Evolutionary conservation across 352 stramenopile species (phyloP).

Genomic region (Pythium sp.): DNA sequence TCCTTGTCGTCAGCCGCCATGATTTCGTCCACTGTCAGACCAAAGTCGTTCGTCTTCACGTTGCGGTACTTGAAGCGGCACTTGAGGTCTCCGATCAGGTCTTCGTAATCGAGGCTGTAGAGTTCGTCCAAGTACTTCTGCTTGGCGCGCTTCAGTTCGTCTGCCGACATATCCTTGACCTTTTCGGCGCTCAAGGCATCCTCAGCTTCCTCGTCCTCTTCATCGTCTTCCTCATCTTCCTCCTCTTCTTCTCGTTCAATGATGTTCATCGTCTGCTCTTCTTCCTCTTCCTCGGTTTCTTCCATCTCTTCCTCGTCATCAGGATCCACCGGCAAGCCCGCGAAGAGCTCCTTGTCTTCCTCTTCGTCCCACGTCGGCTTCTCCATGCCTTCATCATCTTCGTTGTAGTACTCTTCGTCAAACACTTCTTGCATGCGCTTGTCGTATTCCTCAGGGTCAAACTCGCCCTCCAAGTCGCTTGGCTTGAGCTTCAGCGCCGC

Average conservation of each 20-base stretch:
- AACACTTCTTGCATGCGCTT: constrained; percentile 96
- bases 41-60: constrained; percentile 95
- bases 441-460: constrained; percentile 97
- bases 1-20: constrained; percentile 95
- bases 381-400: constrained; percentile 61
- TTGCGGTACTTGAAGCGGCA: constrained; percentile 98
- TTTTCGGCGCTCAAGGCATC: constrained; percentile 43
- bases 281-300: constrained; percentile 23
- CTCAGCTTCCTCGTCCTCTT: constrained; percentile 55
- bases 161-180: constrained; percentile 45
- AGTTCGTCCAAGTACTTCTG: constrained; percentile 95
- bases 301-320: constrained; percentile 55
- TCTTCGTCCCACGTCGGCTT: constrained; percentile 82
- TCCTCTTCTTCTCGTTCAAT: constrained; percentile 25
- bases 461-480: constrained; percentile 92
- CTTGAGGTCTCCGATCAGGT: constrained; percentile 97
- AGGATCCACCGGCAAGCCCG: constrained; percentile 53
- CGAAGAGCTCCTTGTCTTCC: constrained; percentile 85
- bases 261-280: constrained; percentile 25
- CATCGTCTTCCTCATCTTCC: constrained; percentile 22
- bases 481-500: constrained; percentile 49
- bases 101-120: constrained; percentile 99
- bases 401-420: constrained; percentile 97
- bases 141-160: constrained; percentile 79
- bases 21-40: constrained; percentile 97